Percentiles rank a stretch among this genome's conserved stretches.
phyloP scores from a whole-genome alignment of 2,329 filamentous ascomycete genomes.

The Neonectria faginata region DNA sequence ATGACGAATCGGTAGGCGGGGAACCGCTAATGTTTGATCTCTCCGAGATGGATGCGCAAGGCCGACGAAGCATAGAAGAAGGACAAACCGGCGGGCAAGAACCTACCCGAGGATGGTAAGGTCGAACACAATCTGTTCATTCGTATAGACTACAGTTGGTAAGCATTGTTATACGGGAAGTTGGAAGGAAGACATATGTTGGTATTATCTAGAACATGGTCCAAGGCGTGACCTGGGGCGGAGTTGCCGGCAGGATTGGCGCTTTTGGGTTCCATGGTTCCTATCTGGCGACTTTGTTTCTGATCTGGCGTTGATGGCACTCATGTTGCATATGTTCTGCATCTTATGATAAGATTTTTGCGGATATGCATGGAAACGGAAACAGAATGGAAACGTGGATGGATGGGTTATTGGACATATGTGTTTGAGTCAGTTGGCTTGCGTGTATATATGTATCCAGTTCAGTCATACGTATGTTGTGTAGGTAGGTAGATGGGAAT shows the following conservation, averaged over 20 bases:
- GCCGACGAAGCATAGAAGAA: conserved; percentile 70
- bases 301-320: conserved; percentile 21
- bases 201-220: conserved; percentile 22
- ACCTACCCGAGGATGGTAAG: conserved; percentile 51
- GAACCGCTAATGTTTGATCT: conserved; percentile 79
- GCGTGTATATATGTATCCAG: background rate
- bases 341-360: conserved; percentile 12
- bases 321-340: conserved; percentile 21
- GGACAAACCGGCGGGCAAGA: conserved; percentile 54
- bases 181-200: conserved; percentile 14
- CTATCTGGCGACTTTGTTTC: conserved; percentile 11
- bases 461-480: background rate
- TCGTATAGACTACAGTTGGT: conserved; percentile 11
- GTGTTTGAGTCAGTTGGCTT: background rate
- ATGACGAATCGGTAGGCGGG: conserved; percentile 68
- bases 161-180: background rate
- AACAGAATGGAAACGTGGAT: conserved; percentile 24
- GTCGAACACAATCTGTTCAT: background rate
- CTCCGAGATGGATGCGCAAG: conserved; percentile 74
- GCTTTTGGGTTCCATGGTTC: conserved; percentile 22
- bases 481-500: background rate
- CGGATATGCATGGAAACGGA: conserved; percentile 9
- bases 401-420: conserved; percentile 12
- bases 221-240: conserved; percentile 11
- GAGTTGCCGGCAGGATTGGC: conserved; percentile 28